Percentiles rank a stretch among this genome's conserved stretches.
These are phyloP conservation scores for Juglanconis juglandina DNA, from an alignment of 2,329 filamentous ascomycete species.

Conservation along the genomic window DNA sequence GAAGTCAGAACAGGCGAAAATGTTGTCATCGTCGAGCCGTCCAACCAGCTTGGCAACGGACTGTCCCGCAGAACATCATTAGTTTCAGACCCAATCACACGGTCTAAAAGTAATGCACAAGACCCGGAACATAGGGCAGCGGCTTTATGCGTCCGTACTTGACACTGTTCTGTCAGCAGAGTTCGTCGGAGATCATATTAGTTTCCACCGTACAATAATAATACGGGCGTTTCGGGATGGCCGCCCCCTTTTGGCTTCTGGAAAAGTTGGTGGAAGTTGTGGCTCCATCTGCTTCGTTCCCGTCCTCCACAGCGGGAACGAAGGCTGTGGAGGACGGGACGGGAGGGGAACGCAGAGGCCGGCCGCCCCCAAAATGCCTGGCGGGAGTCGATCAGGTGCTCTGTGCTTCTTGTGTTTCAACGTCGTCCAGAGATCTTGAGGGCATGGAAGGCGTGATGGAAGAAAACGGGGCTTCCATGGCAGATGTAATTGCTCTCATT, in stretches of 20 bases:
- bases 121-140: conserved; percentile 1
- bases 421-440: background rate
- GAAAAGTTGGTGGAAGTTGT: background rate
- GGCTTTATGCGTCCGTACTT: conserved; percentile 6
- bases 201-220: background rate
- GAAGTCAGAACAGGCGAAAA: background rate
- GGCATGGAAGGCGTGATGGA: background rate
- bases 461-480: background rate
- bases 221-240: conserved; percentile 12
- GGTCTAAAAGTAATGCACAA: conserved; percentile 4
- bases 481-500: background rate
- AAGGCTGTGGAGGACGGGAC: conserved; percentile 9
- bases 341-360: background rate
- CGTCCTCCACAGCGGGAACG: background rate
- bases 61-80: background rate
- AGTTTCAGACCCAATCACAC: background rate
- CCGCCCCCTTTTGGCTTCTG: conserved; percentile 6
- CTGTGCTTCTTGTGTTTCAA: background rate
- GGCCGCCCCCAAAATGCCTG: background rate
- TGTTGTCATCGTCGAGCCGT: background rate
- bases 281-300: conserved; percentile 4
- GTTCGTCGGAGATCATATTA: conserved; percentile 14
- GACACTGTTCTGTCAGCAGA: background rate
- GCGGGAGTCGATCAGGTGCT: conserved; percentile 1
- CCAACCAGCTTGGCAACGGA: background rate